Evolutionary conservation across 1,284 basidiomycete species (phyloP).

Genomic region (Xanthoconium separans): DNA sequence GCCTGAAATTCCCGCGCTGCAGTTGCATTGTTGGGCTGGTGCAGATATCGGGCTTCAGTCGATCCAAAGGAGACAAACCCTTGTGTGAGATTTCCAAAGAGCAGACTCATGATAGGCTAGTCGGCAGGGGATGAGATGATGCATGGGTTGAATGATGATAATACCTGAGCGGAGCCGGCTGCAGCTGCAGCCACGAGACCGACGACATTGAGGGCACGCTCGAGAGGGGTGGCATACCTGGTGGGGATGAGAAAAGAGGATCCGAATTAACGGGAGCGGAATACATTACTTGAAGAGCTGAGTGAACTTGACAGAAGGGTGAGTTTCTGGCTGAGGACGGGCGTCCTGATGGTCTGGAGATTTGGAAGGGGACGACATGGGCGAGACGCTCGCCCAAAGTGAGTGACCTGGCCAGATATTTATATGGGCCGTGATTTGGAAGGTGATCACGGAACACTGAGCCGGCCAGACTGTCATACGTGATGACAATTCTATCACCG

Average conservation of each 20-base stretch:
- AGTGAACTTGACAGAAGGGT: conserved; percentile 9
- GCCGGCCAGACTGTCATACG: too few species aligned
- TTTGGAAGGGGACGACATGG: too few species aligned
- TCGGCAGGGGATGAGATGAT: conserved; percentile 6
- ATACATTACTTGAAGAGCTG: conserved; percentile 25
- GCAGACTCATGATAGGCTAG: conserved; percentile 78
- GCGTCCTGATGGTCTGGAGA: neutral
- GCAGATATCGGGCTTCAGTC: conserved; percentile 23
- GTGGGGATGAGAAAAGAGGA: neutral
- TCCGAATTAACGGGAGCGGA: rapidly evolving
- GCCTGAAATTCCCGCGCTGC: conserved; percentile 32
- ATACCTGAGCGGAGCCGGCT: conserved; percentile 75
- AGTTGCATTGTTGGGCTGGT: conserved; percentile 21
- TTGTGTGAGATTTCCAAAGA: conserved; percentile 80
- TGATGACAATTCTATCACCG: too few species aligned
- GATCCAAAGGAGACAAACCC: conserved; percentile 67
- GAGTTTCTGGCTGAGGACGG: neutral
- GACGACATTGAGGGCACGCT: conserved; percentile 61
- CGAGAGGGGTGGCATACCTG: conserved; percentile 50
- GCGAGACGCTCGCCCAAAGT: too few species aligned
- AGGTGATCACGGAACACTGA: neutral
- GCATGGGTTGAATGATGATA: neutral
- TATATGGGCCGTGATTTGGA: too few species aligned
- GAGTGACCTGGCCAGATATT: too few species aligned
- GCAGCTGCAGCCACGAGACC: conserved; percentile 67